phyloP scores from a whole-genome alignment of 2,329 filamentous ascomycete genomes.

The Keithomyces neogunnii region DNA sequence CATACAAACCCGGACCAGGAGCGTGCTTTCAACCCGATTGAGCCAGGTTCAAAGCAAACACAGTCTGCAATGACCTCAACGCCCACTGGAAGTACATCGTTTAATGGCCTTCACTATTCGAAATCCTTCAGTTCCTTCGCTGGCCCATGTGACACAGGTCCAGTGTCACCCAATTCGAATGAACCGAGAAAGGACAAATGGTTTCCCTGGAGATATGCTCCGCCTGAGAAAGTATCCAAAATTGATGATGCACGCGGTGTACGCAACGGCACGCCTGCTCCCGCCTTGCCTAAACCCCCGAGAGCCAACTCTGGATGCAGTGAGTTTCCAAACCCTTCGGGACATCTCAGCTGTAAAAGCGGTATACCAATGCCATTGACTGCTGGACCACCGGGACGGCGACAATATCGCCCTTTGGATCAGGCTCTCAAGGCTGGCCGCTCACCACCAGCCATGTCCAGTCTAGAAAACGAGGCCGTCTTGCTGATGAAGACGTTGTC shows the following conservation, averaged over 20 bases:
- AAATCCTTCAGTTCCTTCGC: not conserved
- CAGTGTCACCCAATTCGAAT: not conserved
- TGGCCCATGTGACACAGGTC: not conserved
- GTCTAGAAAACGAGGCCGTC: slow-evolving; percentile 16
- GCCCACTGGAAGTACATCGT: not conserved
- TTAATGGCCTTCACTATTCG: not conserved
- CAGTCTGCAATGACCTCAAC: slow-evolving; percentile 5
- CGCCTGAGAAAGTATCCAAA: slow-evolving; percentile 3
- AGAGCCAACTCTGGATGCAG: slow-evolving; percentile 1
- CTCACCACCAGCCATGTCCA: slow-evolving; percentile 2
- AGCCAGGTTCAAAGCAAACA: slow-evolving; percentile 19
- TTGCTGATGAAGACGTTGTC: slow-evolving; percentile 15
- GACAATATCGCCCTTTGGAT: slow-evolving; percentile 37
- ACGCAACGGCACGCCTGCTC: slow-evolving; percentile 1
- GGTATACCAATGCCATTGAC: slow-evolving; percentile 43
- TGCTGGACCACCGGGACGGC: slow-evolving; percentile 46
- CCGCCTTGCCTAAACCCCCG: not conserved
- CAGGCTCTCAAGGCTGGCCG: slow-evolving; percentile 27
- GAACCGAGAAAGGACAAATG: not conserved
- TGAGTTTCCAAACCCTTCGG: slow-evolving; percentile 1
- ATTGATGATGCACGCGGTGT: slow-evolving; percentile 1
- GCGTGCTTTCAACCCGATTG: slow-evolving; percentile 38
- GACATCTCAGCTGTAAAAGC: slow-evolving; percentile 21
- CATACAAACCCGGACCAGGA: slow-evolving; percentile 47
- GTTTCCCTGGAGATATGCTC: not conserved